Evolutionary conservation across 2,329 filamentous ascomycete species (phyloP).

Genomic region (Onygenales sp.): DNA sequence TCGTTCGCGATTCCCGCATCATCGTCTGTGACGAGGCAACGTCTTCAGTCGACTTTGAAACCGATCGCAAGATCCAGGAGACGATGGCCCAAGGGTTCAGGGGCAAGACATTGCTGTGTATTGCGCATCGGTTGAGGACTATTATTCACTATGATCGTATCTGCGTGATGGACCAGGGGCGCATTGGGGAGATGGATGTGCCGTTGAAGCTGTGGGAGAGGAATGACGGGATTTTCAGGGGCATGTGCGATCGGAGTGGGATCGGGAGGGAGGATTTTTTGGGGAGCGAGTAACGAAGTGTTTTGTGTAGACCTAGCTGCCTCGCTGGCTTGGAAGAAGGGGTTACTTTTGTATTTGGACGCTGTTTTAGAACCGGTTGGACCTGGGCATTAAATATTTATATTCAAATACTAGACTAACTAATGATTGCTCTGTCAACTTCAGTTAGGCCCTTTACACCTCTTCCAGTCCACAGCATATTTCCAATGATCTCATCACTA

Average conservation of each 20-base stretch:
- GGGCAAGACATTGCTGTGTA: constrained; percentile 81
- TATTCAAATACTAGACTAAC: no score
- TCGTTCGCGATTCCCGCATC: constrained; percentile 80
- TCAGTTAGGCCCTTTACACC: no score
- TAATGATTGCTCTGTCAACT: no score
- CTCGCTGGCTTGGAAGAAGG: no score
- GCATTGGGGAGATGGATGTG: constrained; percentile 75
- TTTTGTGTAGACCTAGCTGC: no score
- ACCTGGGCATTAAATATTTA: no score
- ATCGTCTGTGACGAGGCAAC: constrained; percentile 98
- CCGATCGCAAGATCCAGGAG: constrained; percentile 86
- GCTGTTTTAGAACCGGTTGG: no score
- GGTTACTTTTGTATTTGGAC: no score
- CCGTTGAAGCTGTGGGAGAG: constrained; percentile 63
- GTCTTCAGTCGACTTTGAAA: constrained; percentile 87
- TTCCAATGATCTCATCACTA: no score
- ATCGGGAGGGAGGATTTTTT: constrained; percentile 45
- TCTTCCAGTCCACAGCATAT: no score
- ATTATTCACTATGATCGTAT: constrained; percentile 93
- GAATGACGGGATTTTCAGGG: constrained; percentile 66
- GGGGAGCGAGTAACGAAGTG: background rate
- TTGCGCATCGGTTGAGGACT: constrained; percentile 83
- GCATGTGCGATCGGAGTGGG: constrained; percentile 83
- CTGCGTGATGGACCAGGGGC: constrained; percentile 87
- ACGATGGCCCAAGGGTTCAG: constrained; percentile 79